Percentiles rank a stretch among this genome's conserved stretches.
Conservation (phyloP, 371 early-diverging fungal species). For the Lichtheimia ramosa region DNA sequence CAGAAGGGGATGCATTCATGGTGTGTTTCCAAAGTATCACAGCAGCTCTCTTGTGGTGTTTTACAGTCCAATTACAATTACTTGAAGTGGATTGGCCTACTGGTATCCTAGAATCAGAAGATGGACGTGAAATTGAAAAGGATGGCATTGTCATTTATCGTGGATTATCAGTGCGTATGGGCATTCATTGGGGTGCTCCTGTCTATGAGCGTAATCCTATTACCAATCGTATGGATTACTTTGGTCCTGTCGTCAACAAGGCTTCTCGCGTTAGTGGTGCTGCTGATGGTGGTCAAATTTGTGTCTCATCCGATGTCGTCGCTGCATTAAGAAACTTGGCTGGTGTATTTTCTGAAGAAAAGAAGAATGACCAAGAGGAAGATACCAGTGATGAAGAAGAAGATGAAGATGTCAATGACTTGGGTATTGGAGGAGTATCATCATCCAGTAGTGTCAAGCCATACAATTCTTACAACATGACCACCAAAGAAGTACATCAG, state of each 20-base stretch:
- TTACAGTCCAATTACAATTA: conserved; percentile 84
- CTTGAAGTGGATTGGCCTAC: conserved; percentile 90
- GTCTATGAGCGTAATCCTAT: conserved; percentile 90
- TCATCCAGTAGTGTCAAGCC: not conserved
- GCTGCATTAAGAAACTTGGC: conserved; percentile 48
- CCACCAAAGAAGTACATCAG: conserved; percentile 49
- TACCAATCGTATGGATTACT: conserved; percentile 94
- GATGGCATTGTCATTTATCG: conserved; percentile 71
- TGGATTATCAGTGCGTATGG: conserved; percentile 93
- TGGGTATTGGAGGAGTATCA: not conserved
- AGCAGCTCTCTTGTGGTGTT: conserved; percentile 88
- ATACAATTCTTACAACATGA: conserved; percentile 2
- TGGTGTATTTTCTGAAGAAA: conserved; percentile 39
- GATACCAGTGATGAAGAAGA: conserved; percentile 12
- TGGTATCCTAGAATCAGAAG: conserved; percentile 80
- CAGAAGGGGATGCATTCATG: conserved; percentile 97
- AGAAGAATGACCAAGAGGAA: conserved; percentile 4
- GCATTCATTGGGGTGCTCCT: conserved; percentile 92
- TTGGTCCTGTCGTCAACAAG: conserved; percentile 93
- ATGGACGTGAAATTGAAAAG: conserved; percentile 76
- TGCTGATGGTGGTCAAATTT: conserved; percentile 94
- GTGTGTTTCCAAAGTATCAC: conserved; percentile 89
- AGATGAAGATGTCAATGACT: not conserved
- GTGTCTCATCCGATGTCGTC: conserved; percentile 66
- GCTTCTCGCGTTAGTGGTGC: conserved; percentile 84